Evolutionary conservation across 1,284 basidiomycete genomes (phyloP).

Genomic region (Leccinum griseonigrum): DNA sequence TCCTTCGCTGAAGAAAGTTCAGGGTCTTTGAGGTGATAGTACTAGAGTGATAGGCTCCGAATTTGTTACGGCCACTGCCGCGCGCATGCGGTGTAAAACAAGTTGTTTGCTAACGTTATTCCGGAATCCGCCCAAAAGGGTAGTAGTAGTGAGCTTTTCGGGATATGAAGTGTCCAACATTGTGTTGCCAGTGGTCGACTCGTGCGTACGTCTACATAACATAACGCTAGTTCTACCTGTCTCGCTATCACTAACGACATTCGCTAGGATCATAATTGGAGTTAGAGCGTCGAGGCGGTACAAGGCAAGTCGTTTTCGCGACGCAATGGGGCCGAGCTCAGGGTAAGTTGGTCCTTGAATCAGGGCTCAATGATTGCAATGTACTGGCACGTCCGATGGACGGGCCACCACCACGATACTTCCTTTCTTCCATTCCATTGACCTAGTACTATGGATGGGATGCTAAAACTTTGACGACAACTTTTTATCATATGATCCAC

Average conservation of each 20-base stretch:
- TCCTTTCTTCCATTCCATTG: neutral
- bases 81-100: neutral
- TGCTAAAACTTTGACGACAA: neutral
- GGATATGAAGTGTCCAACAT: too few species aligned
- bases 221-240: neutral
- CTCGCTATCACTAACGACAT: neutral
- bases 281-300: neutral
- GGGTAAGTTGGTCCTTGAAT: neutral
- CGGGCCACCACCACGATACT: neutral
- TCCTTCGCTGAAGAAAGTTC: neutral
- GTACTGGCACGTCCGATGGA: neutral
- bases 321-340: neutral
- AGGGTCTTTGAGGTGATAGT: neutral
- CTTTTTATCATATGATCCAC: neutral
- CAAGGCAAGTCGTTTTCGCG: neutral
- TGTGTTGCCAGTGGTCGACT: neutral
- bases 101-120: neutral
- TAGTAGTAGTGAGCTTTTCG: neutral
- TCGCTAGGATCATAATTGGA: neutral
- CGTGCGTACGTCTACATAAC: neutral
- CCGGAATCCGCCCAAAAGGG: neutral
- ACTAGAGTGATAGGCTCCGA: neutral
- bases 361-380: neutral
- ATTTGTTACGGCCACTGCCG: neutral
- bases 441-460: constrained; percentile 1